Evolutionary conservation across 2,329 filamentous ascomycete species (phyloP), one percentile per base, ranked within the genome.

Genomic region (Decorospora gaudefroyi): DNA sequence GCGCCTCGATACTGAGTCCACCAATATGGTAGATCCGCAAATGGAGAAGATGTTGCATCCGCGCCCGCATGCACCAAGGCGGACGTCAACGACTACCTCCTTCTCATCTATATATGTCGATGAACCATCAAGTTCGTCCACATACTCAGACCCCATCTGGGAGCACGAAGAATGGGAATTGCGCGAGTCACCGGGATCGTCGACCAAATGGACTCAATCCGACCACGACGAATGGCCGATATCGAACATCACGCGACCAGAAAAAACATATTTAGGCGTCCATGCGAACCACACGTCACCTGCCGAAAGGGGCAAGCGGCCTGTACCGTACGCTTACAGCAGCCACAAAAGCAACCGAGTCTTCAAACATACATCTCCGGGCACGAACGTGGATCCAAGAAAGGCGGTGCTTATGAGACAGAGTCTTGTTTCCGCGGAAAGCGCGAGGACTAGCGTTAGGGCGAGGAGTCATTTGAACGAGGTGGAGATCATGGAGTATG

Each of bases 31-130:
- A 22, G 64, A 67, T 33, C 50, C 53, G 0, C 67, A 70, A 33
- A 51, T 70, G 19, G 61, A 65, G 23, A 70, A 70, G 53, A 70
- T 70, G 67, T 60, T 63, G 16, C 67, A 70, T 38, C 67, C 67
- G 3, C 56, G 61, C 7, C 62, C 63, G 1, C 51, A 57, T 7
- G 53, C 55, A 5, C 44, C 55, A 1, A 49, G 51, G 7, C 55
- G 62, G 11, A 42, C 51, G 33, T 68, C 64, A 1, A 53, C 52
- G 3, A 51, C 57, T 2, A 65, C 66, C 2, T 67, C 62, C 1
- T 69, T 69, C 50, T 68, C 65, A 1, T 64, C 57, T 1, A 42
- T 69, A 2, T 65, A 68, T 31, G 53, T 64, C 6, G 66, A 69
- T 28, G 54, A 63, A 5, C 57, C 55, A 1, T 43, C 51, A 1